These are phyloP conservation scores for Maudiozyma pseudohumilis DNA, from an alignment of 805 yeast species.

Conservation along the genomic window DNA sequence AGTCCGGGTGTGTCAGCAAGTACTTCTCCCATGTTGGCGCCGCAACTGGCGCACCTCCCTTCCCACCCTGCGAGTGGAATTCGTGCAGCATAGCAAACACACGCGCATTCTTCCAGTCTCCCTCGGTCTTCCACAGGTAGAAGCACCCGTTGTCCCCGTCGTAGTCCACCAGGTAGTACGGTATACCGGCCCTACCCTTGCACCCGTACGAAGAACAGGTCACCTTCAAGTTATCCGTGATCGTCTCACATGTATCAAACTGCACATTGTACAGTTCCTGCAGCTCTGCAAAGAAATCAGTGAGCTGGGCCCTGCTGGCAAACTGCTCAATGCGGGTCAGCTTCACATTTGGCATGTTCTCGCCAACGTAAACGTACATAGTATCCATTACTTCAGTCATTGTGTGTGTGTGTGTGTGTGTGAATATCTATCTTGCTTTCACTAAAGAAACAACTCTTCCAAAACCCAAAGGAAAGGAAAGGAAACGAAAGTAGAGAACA, in stretches of 20 bases:
- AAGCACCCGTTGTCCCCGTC: conserved; percentile 14
- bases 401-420: no score
- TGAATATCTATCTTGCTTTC: not conserved
- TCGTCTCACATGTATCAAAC: conserved; percentile 18
- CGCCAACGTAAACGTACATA: conserved; percentile 21
- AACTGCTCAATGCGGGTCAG: conserved; percentile 17
- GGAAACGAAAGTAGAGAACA: not conserved
- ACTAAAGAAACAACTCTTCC: not conserved
- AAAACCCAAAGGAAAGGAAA: no score
- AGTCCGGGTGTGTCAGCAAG: not conserved
- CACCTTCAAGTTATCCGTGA: conserved; percentile 24
- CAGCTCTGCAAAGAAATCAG: conserved; percentile 14
- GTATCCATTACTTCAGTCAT: conserved; percentile 12
- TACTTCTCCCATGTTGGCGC: not conserved
- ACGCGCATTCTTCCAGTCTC: conserved; percentile 19
- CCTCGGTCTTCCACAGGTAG: conserved; percentile 23
- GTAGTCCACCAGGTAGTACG: conserved; percentile 22
- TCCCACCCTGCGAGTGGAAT: conserved; percentile 6
- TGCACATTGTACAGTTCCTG: conserved; percentile 23
- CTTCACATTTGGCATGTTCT: conserved; percentile 18
- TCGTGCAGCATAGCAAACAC: conserved; percentile 14
- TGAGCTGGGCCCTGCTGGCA: conserved; percentile 7
- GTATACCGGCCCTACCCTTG: conserved; percentile 9
- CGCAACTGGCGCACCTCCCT: conserved; percentile 1
- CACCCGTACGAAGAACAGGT: conserved; percentile 11